Conservation (phyloP, 140 eudicot genomes). For the Senecio squalidus region DNA sequence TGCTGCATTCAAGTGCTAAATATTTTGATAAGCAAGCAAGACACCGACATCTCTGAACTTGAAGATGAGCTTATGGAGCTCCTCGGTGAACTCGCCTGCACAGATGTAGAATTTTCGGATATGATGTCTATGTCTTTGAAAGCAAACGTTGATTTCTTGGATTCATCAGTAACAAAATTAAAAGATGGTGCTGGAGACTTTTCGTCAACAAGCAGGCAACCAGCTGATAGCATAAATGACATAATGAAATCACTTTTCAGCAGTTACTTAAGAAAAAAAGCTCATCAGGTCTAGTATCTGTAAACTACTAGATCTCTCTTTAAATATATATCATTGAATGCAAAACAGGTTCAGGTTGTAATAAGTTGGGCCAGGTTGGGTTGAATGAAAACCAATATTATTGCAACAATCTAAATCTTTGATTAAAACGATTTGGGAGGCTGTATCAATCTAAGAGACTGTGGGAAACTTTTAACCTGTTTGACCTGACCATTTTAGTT, state of each 20-base stretch:
- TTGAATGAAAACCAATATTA: no score
- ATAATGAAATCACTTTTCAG: conserved; percentile 33
- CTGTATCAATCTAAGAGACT: no score
- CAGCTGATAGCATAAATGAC: conserved; percentile 41
- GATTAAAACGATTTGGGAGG: no score
- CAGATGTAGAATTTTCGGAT: conserved; percentile 40
- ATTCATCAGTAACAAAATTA: conserved; percentile 22
- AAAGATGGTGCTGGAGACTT: conserved; percentile 14
- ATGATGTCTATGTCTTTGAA: conserved; percentile 22
- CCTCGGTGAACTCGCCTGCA: conserved; percentile 43
- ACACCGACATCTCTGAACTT: conserved; percentile 41
- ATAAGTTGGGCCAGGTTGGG: no score
- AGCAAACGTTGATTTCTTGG: conserved; percentile 32
- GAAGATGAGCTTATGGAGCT: conserved; percentile 50
- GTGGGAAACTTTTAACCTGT: no score
- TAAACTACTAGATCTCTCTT: conserved; percentile 12
- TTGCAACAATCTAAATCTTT: no score
- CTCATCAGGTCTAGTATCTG: conserved; percentile 42
- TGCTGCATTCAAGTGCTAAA: conserved; percentile 45
- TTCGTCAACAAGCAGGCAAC: conserved; percentile 26
- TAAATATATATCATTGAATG: background rate
- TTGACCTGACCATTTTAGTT: background rate
- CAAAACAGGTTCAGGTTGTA: no score
- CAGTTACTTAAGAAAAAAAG: conserved; percentile 25
- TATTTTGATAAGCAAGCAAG: conserved; percentile 36